Evolutionary conservation across 306 rosid species (phyloP).

Genomic region (Vigna trinervia): DNA sequence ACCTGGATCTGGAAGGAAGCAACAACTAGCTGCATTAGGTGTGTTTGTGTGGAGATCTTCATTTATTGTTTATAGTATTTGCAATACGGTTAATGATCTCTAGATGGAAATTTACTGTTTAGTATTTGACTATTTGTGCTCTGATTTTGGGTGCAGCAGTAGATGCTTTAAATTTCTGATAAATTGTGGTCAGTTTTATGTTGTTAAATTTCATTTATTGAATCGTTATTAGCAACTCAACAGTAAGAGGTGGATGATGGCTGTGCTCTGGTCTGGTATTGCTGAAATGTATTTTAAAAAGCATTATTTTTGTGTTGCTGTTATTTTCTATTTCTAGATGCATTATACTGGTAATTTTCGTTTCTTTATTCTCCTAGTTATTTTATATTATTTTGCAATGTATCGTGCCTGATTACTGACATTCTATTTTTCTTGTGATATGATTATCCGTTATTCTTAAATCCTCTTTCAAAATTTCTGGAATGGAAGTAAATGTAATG

Average conservation of each 20-base stretch:
- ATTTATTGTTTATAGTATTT: constrained; percentile 1
- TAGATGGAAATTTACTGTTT: constrained; percentile 1
- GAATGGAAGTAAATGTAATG: background rate
- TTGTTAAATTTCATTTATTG: background rate
- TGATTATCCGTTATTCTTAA: constrained; percentile 14
- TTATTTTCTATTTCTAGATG: constrained; percentile 13
- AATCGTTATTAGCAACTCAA: background rate
- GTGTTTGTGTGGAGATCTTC: constrained; percentile 32
- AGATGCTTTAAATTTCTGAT: background rate
- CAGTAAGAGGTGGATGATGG: background rate
- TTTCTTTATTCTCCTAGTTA: background rate
- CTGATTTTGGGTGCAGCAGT: constrained; percentile 15
- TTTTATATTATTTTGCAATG: background rate
- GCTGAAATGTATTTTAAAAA: background rate
- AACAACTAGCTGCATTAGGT: constrained; percentile 86
- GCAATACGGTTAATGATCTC: no score
- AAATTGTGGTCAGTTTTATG: constrained; percentile 19
- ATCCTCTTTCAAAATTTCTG: constrained; percentile 18
- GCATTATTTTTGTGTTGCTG: background rate
- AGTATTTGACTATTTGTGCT: background rate
- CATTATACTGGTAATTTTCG: background rate
- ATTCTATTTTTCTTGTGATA: constrained; percentile 15
- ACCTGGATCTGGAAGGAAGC: constrained; percentile 93
- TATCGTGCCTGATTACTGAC: constrained; percentile 19
- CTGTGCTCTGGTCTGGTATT: constrained; percentile 8